Evolutionary conservation across 2,329 filamentous ascomycete genomes (phyloP), one percentile per base, ranked within the genome.

Genomic region (Trichoderma cornu-damae): DNA sequence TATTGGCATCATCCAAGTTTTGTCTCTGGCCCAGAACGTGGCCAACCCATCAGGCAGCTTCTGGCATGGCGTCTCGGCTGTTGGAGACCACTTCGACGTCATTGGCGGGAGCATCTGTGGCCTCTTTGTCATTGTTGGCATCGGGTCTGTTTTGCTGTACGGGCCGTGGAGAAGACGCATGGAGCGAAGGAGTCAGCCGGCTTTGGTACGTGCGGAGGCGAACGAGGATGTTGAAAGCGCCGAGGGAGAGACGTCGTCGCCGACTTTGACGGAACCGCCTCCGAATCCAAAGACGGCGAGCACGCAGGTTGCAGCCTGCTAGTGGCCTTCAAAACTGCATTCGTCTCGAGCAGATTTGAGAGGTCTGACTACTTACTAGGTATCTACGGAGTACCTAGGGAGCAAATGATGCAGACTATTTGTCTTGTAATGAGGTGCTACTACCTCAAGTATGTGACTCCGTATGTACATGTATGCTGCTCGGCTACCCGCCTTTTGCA

Each of bases 31-130:
- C 2, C 77, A 89, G 54, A 90, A 92, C 65, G 86, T 93, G 0
- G 86, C 88, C 0, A 78, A 88, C 53, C 87, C 89, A 0, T 54
- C 79, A 14, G 91, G 90, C 0, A 72, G 71, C n/a, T 96, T 97
- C 71, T 97, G 94, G 94, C 86, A 96, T 52, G 92, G 91, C 0
- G 88, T 97, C 0, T 81, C 84, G 49, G 81, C 78, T 0, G 84
- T 88, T 1, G 85, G 88, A 0, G 89, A 96, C 61, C 80, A 91
- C 68, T 96, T 90, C 64, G 90, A 96, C 71, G 82, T 93, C 60
- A 86, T 96, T 44, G 91, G 92, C 8, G 94, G 89, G 1, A 82
- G 81, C 14, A 96, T 99, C 32, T 96, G 92, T 62, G 91, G 86
- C 0, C 78, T 89, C 0, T 97, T 97, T 64, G 73, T 96, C 0